Evolutionary conservation across 257 asterid genomes (phyloP).

Genomic region (Penstemon newberryi): DNA sequence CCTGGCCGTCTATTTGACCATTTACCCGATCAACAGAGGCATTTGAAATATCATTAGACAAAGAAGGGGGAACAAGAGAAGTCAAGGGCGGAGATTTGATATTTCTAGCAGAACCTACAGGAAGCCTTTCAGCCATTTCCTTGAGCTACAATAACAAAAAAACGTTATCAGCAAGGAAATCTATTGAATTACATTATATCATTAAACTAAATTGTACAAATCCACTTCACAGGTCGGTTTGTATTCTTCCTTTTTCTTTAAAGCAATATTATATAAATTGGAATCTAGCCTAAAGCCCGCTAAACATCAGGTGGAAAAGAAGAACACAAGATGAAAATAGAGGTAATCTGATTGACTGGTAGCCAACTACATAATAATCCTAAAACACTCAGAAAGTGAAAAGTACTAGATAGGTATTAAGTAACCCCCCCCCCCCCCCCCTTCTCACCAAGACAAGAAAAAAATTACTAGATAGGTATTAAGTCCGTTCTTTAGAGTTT

Average conservation of each 20-base stretch:
- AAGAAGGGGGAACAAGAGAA: constrained; percentile 44
- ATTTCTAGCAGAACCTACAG: constrained; percentile 87
- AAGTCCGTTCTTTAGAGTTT: background rate
- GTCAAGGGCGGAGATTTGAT: constrained; percentile 66
- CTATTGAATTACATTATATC: constrained; percentile 1
- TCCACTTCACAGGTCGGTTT: background rate
- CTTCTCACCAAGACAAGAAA: too few relatives aligned
- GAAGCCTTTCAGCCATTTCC: constrained; percentile 98
- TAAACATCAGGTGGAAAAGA: background rate
- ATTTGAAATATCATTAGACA: constrained; percentile 49
- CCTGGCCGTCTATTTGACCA: constrained; percentile 56
- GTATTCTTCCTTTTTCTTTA: constrained; percentile 13
- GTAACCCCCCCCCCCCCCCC: too few relatives aligned
- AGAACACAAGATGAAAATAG: background rate
- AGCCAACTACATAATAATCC: background rate
- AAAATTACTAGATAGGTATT: too few relatives aligned
- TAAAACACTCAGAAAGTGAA: too few relatives aligned
- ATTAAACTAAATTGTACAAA: constrained; percentile 15
- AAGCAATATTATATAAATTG: background rate
- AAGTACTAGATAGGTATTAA: too few relatives aligned
- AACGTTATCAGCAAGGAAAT: constrained; percentile 33
- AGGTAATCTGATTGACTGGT: background rate
- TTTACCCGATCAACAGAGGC: constrained; percentile 49
- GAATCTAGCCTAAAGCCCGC: background rate
- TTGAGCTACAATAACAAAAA: constrained; percentile 57